These are phyloP conservation scores for Colletotrichum sp. DNA, from an alignment of 2,329 filamentous ascomycete species.

Conservation along the genomic window DNA sequence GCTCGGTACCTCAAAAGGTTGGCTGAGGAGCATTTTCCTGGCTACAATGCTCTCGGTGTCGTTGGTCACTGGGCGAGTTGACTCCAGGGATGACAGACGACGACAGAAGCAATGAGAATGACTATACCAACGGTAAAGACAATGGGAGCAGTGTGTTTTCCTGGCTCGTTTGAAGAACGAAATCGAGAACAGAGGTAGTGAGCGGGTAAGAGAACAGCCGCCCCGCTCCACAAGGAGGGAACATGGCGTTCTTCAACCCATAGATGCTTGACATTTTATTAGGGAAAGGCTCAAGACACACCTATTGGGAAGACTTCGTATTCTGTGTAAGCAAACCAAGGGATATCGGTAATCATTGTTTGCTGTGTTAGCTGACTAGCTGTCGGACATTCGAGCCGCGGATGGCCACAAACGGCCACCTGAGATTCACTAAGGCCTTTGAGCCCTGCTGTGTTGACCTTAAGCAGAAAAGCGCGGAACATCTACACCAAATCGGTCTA, in stretches of 20 bases:
- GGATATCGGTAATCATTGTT: not conserved
- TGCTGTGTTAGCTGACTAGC: not conserved
- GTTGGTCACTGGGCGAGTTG: fast-evolving
- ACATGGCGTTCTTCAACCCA: not conserved
- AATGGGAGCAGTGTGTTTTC: not conserved
- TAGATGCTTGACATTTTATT: fast-evolving
- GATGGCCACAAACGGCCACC: not conserved
- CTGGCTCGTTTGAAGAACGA: not conserved
- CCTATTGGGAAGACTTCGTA: not conserved
- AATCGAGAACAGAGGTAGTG: fast-evolving
- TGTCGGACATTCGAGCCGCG: not conserved
- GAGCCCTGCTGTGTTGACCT: not conserved
- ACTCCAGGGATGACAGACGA: not conserved
- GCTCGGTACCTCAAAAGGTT: too few relatives aligned
- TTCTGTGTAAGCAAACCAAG: not conserved
- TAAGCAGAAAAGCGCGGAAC: not conserved
- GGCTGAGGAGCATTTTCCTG: not conserved
- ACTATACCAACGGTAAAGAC: fast-evolving
- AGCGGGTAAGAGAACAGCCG: not conserved
- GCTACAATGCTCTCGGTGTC: fast-evolving
- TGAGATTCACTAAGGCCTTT: not conserved
- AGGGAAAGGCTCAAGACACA: not conserved
- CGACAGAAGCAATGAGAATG: fast-evolving
- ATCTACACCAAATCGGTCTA: not conserved
- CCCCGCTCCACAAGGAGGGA: not conserved